Percentiles rank a stretch among this genome's conserved stretches.
phyloP scores from a whole-genome alignment of 495 filamentous ascomycete species.

The Niebla homalea region DNA sequence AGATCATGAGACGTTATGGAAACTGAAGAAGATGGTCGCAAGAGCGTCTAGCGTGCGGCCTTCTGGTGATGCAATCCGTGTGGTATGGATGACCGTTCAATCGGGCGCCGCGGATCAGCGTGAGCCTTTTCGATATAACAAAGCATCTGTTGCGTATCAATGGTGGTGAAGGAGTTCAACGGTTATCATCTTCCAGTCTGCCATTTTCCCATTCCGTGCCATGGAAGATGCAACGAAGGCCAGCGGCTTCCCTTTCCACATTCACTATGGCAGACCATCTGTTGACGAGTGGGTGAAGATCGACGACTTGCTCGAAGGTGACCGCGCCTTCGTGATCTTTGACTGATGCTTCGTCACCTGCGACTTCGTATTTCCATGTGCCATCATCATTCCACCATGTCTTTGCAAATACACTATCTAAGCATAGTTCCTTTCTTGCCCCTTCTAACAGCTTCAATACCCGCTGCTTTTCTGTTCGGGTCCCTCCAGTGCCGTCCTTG shows the following conservation, averaged over 20 bases:
- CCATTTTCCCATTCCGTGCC: slow-evolving; percentile 14
- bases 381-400: slow-evolving; percentile 48
- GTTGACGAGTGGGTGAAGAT: slow-evolving; percentile 28
- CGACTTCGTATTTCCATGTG: slow-evolving; percentile 46
- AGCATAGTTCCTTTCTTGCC: slow-evolving; percentile 47
- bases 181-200: neutral
- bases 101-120: too few species aligned
- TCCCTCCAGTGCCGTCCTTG: slow-evolving; percentile 2
- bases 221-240: slow-evolving; percentile 18
- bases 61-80: too few species aligned
- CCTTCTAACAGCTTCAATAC: slow-evolving; percentile 31
- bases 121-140: too few species aligned
- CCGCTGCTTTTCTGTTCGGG: slow-evolving; percentile 22
- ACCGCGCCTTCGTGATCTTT: slow-evolving; percentile 7
- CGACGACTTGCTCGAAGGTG: slow-evolving; percentile 15
- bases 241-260: slow-evolving; percentile 30
- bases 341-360: slow-evolving; percentile 21
- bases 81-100: too few species aligned
- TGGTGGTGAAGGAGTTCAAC: too few species aligned
- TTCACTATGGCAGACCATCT: slow-evolving; percentile 38
- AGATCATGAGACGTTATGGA: too few species aligned
- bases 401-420: slow-evolving; percentile 48
- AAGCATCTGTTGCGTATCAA: too few species aligned
- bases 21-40: too few species aligned
- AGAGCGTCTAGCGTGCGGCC: too few species aligned